These are phyloP conservation scores for Suillus occidentalis DNA, from an alignment of 768 basidiomycete genomes.

Conservation along the genomic window DNA sequence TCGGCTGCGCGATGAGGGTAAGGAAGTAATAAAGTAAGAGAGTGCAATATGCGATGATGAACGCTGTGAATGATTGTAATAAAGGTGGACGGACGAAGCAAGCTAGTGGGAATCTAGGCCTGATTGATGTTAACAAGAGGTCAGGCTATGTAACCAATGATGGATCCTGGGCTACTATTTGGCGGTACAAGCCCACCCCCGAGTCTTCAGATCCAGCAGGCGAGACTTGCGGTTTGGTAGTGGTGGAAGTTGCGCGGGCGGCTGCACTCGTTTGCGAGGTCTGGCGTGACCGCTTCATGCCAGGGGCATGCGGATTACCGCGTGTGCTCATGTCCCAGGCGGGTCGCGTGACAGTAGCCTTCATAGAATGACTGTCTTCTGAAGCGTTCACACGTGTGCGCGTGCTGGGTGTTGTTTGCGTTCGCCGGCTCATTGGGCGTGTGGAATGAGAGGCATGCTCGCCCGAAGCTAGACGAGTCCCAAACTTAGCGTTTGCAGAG, in stretches of 20 bases:
- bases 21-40: constrained; percentile 23
- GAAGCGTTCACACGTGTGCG: constrained; percentile 47
- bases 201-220: constrained; percentile 76
- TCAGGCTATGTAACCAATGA: constrained; percentile 47
- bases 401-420: constrained; percentile 44
- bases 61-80: constrained; percentile 20
- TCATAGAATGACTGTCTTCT: constrained; percentile 66
- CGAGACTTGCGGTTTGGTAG: constrained; percentile 48
- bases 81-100: constrained; percentile 18
- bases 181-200: constrained; percentile 80
- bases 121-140: constrained; percentile 8
- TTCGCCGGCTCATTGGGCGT: constrained; percentile 67
- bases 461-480: constrained; percentile 71
- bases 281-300: constrained; percentile 65
- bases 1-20: constrained; percentile 25
- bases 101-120: constrained; percentile 19
- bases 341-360: constrained; percentile 73
- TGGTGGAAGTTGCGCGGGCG: constrained; percentile 39
- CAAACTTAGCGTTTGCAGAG: constrained; percentile 92
- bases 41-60: constrained; percentile 27
- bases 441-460: constrained; percentile 42
- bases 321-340: constrained; percentile 72
- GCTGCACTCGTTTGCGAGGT: constrained; percentile 72
- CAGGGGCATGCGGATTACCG: constrained; percentile 28
- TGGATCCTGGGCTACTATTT: constrained; percentile 75